Conservation (phyloP, 2,329 filamentous ascomycete genomes). For the Fusarium sp. region DNA sequence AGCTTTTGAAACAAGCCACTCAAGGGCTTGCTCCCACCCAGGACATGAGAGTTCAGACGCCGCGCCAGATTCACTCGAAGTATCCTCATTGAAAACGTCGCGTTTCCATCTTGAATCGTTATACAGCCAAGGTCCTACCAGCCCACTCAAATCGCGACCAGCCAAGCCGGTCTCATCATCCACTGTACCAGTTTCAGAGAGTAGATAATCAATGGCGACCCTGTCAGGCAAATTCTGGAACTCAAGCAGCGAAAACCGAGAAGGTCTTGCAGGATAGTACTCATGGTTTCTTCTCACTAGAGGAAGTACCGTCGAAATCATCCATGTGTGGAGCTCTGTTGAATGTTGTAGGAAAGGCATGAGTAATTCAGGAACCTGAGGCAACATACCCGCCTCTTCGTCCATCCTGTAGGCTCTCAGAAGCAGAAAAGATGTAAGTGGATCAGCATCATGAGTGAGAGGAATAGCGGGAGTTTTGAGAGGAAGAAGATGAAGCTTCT, state of each 20-base stretch:
- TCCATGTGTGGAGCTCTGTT: constrained; percentile 71
- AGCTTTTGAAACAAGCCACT: constrained; percentile 72
- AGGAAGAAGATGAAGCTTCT: constrained; percentile 70
- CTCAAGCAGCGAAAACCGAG: constrained; percentile 64
- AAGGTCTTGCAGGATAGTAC: constrained; percentile 67
- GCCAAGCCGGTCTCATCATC: constrained; percentile 54
- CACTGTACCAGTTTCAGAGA: constrained; percentile 62
- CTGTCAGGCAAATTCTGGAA: constrained; percentile 70
- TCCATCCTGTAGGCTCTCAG: constrained; percentile 75
- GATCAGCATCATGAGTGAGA: constrained; percentile 60
- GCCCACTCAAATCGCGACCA: constrained; percentile 71
- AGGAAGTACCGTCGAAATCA: constrained; percentile 73
- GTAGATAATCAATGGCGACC: constrained; percentile 67
- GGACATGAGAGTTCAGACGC: constrained; percentile 53
- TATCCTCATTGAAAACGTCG: constrained; percentile 10
- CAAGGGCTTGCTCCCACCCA: constrained; percentile 74
- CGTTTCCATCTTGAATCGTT: constrained; percentile 66
- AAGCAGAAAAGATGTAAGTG: constrained; percentile 70
- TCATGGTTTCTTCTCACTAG: constrained; percentile 74
- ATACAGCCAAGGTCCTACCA: constrained; percentile 79
- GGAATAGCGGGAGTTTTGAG: constrained; percentile 61
- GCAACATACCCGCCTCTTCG: constrained; percentile 74
- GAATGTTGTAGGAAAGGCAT: constrained; percentile 72
- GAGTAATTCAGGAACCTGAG: constrained; percentile 72
- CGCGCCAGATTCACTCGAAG: constrained; percentile 42